A percentile compares a stretch with the other conserved stretches of the same genome.
Conservation (phyloP, 768 basidiomycete genomes). For the Mycena rosella region DNA sequence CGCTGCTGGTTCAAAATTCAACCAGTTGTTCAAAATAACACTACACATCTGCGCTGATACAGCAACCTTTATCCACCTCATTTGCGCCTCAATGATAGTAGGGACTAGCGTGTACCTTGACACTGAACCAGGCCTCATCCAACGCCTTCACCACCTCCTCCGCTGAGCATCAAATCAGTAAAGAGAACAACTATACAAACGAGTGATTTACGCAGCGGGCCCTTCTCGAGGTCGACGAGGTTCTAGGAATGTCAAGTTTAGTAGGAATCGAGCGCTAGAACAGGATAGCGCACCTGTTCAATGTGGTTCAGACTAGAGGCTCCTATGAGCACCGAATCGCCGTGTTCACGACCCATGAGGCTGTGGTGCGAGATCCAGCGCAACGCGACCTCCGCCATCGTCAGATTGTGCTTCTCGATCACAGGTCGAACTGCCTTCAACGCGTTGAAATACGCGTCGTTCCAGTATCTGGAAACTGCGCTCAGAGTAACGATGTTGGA, state of each 20-base stretch:
- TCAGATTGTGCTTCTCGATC: conserved; percentile 59
- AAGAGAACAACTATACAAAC: not conserved
- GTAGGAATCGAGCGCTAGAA: not conserved
- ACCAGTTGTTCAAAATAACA: no score
- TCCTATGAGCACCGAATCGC: conserved; percentile 71
- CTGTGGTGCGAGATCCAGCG: conserved; percentile 75
- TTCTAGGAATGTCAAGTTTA: conserved; percentile 50
- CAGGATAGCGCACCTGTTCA: conserved; percentile 52
- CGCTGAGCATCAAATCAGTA: conserved; percentile 44
- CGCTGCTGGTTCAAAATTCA: no score
- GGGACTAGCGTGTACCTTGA: conserved; percentile 53
- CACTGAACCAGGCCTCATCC: conserved; percentile 63
- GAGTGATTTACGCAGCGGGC: conserved; percentile 60
- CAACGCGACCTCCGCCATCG: conserved; percentile 66
- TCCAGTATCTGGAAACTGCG: conserved; percentile 60
- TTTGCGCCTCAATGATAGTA: conserved; percentile 44
- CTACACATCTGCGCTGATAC: no score
- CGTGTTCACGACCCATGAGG: conserved; percentile 57
- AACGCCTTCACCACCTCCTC: conserved; percentile 64
- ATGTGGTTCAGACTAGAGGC: conserved; percentile 70
- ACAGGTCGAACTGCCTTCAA: conserved; percentile 58
- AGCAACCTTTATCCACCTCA: no score
- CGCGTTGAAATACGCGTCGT: conserved; percentile 63
- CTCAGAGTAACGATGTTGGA: conserved; percentile 27
- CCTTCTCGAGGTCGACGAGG: conserved; percentile 67